Evolutionary conservation across 164 flowering plant species (phyloP), one percentile per base, ranked within the genome.

Genomic region (Tetracentron sinense): DNA sequence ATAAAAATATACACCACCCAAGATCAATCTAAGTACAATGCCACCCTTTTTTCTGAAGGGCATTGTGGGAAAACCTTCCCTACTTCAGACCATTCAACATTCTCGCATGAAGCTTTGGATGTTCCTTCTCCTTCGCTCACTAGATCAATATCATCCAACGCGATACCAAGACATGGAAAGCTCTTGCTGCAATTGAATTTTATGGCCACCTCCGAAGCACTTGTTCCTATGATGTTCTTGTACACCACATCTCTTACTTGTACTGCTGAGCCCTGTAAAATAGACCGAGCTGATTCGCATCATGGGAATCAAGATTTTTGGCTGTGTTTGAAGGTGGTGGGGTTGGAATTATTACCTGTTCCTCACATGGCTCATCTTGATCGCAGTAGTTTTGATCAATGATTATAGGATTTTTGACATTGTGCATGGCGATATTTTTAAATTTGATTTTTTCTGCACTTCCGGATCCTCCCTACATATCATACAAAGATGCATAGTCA

Each of bases 381-480:
- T 84, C 90, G 46, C 90, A 87, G 42, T 89, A 89, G 66, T 83
- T 42, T 53, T 89, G 92, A 58, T 89, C 79, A 7, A 89, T 82
- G 66, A 87, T 84, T 28, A 89, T 89, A 0, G 96, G 92, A 49
- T 85, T 82, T 46, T 23, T 71, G 44, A 87, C 92, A 60, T 89
- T 75, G 6, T 50, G 20, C 85, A 81, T 74, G 21, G 54, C 25
- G 4, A 81, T 69, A 46, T 81, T 65, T 48, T 78, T 63, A 28
- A 79, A 79, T 19, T 48, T 61, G 50, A 79, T 68, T 33, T 74
- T 70, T 23, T 61, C 75, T 59, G 81, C 81, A 60, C 47, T 71
- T 42, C 86, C 86, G 19, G 72, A 71, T 5, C 86, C 85, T 17
- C 85, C 88, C 85, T 83, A 72, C 54, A 58, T 23, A 49, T 16